These are phyloP conservation scores for Epithele typhae DNA, from an alignment of 768 basidiomycete species.

Conservation along the genomic window DNA sequence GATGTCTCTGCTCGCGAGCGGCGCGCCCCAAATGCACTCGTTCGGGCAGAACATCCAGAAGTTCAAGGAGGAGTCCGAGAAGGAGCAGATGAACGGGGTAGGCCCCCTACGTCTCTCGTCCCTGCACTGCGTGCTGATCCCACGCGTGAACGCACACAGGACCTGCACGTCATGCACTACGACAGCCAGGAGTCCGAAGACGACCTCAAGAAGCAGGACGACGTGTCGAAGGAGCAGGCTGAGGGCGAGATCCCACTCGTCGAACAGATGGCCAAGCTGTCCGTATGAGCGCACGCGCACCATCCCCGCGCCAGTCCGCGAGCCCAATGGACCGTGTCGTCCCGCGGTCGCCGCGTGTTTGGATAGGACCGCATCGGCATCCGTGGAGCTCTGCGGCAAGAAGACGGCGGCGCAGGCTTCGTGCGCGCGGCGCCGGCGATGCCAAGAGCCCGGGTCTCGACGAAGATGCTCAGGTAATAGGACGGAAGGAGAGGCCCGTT, in stretches of 20 bases:
- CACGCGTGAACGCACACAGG: conserved; percentile 1
- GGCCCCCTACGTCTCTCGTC: background rate
- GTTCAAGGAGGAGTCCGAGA: conserved; percentile 81
- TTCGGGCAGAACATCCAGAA: conserved; percentile 57
- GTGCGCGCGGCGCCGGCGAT: too few species aligned
- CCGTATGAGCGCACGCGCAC: conserved; percentile 6
- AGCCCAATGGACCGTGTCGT: too few species aligned
- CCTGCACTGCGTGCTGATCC: too few species aligned
- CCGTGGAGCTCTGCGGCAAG: too few species aligned
- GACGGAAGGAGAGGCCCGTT: too few species aligned
- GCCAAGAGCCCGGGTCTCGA: too few species aligned
- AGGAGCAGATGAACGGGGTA: conserved; percentile 74
- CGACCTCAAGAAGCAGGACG: conserved; percentile 15
- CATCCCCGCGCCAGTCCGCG: too few species aligned
- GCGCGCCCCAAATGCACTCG: conserved; percentile 41
- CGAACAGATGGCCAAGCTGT: conserved; percentile 7
- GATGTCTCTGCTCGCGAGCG: conserved; percentile 56
- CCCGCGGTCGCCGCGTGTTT: too few species aligned
- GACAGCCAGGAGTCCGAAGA: conserved; percentile 14
- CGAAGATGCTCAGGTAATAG: too few species aligned
- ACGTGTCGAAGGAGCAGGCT: conserved; percentile 3
- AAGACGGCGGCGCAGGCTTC: too few species aligned
- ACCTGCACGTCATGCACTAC: conserved; percentile 15
- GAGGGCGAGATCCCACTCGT: conserved; percentile 8
- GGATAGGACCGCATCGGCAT: too few species aligned